These are phyloP conservation scores for Phytophthora sp. DNA, from an alignment of 352 stramenopile species.

Conservation along the genomic window DNA sequence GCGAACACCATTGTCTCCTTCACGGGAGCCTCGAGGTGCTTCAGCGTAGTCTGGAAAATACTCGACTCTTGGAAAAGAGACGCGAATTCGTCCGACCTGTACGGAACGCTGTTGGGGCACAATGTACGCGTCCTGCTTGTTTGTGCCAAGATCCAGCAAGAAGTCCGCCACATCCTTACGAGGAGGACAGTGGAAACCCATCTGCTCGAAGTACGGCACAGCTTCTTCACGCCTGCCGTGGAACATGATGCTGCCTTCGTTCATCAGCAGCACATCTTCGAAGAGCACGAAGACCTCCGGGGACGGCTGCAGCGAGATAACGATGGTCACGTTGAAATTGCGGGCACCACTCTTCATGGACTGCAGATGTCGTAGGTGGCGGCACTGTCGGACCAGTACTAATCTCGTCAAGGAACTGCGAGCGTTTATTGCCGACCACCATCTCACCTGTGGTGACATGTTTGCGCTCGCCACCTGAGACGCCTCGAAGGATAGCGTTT, in stretches of 20 bases:
- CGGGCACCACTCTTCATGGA: constrained; percentile 49
- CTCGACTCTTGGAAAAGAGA: constrained; percentile 43
- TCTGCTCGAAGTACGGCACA: constrained; percentile 39
- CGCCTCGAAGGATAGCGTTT: constrained; percentile 45
- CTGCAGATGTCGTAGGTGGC: constrained; percentile 72
- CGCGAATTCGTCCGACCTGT: constrained; percentile 39
- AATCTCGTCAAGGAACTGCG: constrained; percentile 79
- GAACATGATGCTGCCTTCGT: constrained; percentile 47
- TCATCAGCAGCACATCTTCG: constrained; percentile 50
- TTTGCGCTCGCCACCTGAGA: constrained; percentile 50
- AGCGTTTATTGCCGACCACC: constrained; percentile 72
- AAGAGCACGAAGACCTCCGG: constrained; percentile 56
- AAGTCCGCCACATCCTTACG: constrained; percentile 2
- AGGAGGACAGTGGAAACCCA: constrained; percentile 43
- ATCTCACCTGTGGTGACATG: constrained; percentile 61
- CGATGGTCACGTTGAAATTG: constrained; percentile 44
- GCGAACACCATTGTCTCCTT: background rate
- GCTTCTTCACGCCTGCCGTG: constrained; percentile 37
- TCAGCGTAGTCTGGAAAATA: constrained; percentile 4
- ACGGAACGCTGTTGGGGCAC: background rate
- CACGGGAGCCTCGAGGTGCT: background rate
- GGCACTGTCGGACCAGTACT: constrained; percentile 40
- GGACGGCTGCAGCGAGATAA: constrained; percentile 41
- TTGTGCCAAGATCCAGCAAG: background rate
- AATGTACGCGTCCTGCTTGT: background rate